Evolutionary conservation across 352 stramenopile genomes (phyloP).

Genomic region (Globisporangium carolinianum): DNA sequence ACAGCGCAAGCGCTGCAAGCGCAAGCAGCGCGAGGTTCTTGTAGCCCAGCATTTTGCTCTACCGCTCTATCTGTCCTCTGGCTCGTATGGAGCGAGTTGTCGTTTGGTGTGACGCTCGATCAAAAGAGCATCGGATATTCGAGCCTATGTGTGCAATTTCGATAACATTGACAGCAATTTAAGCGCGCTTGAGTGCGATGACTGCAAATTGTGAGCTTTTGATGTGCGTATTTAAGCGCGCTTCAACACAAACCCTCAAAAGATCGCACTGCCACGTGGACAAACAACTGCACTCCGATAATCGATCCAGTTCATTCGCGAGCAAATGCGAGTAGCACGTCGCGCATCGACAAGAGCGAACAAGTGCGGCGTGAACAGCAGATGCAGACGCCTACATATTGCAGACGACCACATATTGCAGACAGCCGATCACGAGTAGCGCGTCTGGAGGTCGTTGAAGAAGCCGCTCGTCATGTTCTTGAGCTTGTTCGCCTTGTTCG

Average conservation of each 20-base stretch:
- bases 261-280: too few species aligned
- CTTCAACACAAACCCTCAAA: not conserved
- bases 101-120: not conserved
- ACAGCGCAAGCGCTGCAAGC: conserved; percentile 54
- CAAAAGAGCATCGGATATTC: not conserved
- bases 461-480: conserved; percentile 89
- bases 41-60: conserved; percentile 37
- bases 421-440: conserved; percentile 45
- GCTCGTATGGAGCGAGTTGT: not conserved
- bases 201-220: conserved; percentile 14
- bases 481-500: conserved; percentile 77
- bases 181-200: conserved; percentile 15
- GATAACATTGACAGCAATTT: conserved; percentile 3
- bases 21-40: conserved; percentile 62
- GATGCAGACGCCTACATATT: too few species aligned
- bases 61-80: not conserved
- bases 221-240: not conserved
- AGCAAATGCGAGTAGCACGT: too few species aligned
- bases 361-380: too few species aligned
- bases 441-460: conserved; percentile 80
- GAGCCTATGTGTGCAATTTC: not conserved
- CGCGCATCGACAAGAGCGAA: too few species aligned
- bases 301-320: too few species aligned
- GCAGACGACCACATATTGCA: too few species aligned
- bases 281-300: too few species aligned